Evolutionary conservation across 352 stramenopile genomes (phyloP), one percentile per base, ranked within the genome.

Genomic region (Pythium plurisporium): DNA sequence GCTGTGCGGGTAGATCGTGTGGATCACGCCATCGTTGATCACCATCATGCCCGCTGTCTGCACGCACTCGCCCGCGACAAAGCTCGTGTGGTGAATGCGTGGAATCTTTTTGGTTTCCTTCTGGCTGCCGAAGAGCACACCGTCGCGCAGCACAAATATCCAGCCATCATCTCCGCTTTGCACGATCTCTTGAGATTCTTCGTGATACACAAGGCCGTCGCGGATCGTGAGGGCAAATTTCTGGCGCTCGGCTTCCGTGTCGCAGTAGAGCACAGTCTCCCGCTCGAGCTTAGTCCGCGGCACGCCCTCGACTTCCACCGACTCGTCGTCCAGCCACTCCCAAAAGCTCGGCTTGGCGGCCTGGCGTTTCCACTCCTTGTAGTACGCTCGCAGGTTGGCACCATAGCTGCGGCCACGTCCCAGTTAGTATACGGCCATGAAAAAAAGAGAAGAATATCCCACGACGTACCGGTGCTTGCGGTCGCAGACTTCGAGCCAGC

Each of bases 31-130:
- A 46, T 96, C 52, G 19, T 77, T 74, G 61, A 97, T 86, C 44
- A 98, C 96, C 69, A 99, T 95, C 74, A 99, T 98, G 17, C 96
- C 96, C 27, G 96, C 96, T 9, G 95, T 96, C 66, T 98, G 89
- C 29, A 98, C 95, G 57, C 93, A 97, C 61, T 98, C 97, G 30
- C 96, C 95, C 19, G 83, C 93, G 47, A 98, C 98, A 64, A 99
- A 98, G 50, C 93, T 98, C 12, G 94, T 98, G 71, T 99, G 96
- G 66, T 99, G 96, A 63, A 99, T 98, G 42, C 96, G 89, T 52
- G 94, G 86, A 49, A 86, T 87, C 52, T 94, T 89, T 62, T 89
- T 91, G 37, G 92, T 98, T 53, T 97, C 90, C 55, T 99, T 99
- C 61, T 96, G 82, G 0, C 84, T 84, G 23, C 89, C 95, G 72